These are phyloP conservation scores for Xylaria bambusicola DNA, from an alignment of 495 filamentous ascomycete species.

Conservation along the genomic window DNA sequence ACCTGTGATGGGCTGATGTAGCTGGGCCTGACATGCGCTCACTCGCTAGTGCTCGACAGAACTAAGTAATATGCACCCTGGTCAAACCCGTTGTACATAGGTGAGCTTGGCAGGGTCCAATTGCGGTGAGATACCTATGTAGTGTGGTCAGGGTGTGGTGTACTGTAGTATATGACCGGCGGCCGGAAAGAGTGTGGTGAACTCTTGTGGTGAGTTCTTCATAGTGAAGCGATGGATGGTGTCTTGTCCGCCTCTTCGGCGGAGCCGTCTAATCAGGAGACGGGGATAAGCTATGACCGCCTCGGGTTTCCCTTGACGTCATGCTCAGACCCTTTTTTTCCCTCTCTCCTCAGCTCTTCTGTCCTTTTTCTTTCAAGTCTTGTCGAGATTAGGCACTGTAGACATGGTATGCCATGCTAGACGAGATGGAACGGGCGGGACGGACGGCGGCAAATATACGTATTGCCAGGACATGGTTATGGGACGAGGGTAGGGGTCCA, in stretches of 20 bases:
- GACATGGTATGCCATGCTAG: background rate
- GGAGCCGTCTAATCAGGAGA: slow-evolving; percentile 9
- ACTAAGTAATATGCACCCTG: background rate
- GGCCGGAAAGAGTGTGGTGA: slow-evolving; percentile 4
- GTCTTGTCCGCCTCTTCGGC: no score
- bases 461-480: background rate
- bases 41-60: background rate
- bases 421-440: slow-evolving; percentile 3
- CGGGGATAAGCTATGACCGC: background rate
- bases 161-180: no score
- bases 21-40: no score
- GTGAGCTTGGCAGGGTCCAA: slow-evolving; percentile 4
- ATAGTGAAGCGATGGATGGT: background rate
- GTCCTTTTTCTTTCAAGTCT: no score
- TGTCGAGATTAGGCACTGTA: background rate
- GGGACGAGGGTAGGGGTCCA: slow-evolving; percentile 1
- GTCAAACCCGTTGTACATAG: background rate
- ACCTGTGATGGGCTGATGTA: background rate
- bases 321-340: background rate
- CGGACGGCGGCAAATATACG: slow-evolving; percentile 14
- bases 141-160: no score
- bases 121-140: slow-evolving; percentile 8
- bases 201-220: background rate
- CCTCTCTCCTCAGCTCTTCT: no score
- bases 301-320: slow-evolving; percentile 10